Evolutionary conservation across 495 filamentous ascomycete species (phyloP), one percentile per base, ranked within the genome.

Genomic region (Glarea lozoyensis): DNA sequence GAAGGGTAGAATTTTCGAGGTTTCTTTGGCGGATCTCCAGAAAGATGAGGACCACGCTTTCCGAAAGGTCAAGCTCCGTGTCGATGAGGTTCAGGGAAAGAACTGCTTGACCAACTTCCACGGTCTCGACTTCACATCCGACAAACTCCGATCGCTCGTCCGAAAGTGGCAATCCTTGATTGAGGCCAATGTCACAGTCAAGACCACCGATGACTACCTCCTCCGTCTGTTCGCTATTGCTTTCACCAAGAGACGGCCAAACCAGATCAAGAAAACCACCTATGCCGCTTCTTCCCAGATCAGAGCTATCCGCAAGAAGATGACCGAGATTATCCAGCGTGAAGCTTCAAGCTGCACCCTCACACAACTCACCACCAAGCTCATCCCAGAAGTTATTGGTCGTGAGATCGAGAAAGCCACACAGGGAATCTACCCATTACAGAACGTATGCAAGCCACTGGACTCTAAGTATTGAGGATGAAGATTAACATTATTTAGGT

Each of bases 21-120:
- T 97, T 55, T 98, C 93, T 44, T 81, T 98, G 57, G 92, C 92
- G 57, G 93, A 98, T 69, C 80, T 98, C 29, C 92, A 97, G 73
- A 97, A 95, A 69, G 92, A 98, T 63, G 92, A 98, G 76, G 92
- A 97, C 70, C 92, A 98, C 65, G 76, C 90, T 41, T 97, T 97
- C 82, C 87, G 92, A 72, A 98, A 98, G 78, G 75, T 98, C 66
- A 96, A 96, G 81, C 86, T 98, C 59, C 80, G 92, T 48, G 86
- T 98, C 56, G 92, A 98, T 60, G 92, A 98, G 70, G 81, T 98
- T 46, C 92, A 98, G 70, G 92, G 92, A 73, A 96, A 95, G 79
- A 98, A 95, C 81, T 98, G 92, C 70, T 76, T 98, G 57, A 98
- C 92, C 73, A 97, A 97, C 79, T 98, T 98, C 83, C 90, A 98